These are phyloP conservation scores for Omphalea diandra DNA, from an alignment of 441 rosid species.

Conservation along the genomic window DNA sequence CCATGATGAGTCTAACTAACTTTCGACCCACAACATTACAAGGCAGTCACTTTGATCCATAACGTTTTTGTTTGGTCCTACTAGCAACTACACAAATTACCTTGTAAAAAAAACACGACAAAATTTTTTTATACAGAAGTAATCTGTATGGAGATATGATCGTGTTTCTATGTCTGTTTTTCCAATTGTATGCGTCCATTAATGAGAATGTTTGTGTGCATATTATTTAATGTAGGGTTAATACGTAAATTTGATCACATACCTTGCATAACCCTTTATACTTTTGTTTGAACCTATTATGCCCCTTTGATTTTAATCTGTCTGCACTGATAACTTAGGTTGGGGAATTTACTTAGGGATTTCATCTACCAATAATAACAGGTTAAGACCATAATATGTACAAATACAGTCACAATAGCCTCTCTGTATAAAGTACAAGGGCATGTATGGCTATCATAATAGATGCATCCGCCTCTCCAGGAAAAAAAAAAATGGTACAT, in stretches of 20 bases:
- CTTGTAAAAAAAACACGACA: constrained; percentile 16
- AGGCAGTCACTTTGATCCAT: constrained; percentile 10
- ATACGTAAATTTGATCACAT: too few species aligned
- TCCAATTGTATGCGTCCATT: constrained; percentile 17
- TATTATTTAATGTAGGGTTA: constrained; percentile 7
- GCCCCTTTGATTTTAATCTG: too few species aligned
- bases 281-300: too few species aligned
- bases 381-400: too few species aligned
- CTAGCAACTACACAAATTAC: constrained; percentile 19
- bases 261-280: too few species aligned
- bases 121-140: constrained; percentile 4
- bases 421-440: too few species aligned
- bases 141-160: constrained; percentile 15
- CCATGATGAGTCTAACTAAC: neutral
- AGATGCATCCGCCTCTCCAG: too few species aligned
- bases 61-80: constrained; percentile 22
- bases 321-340: too few species aligned
- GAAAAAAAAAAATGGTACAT: too few species aligned
- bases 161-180: neutral
- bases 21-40: constrained; percentile 10
- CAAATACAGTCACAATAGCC: too few species aligned
- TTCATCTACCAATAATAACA: too few species aligned
- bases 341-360: too few species aligned
- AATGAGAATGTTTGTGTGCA: constrained; percentile 9
- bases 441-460: constrained; percentile 2